Base-by-base conservation (phyloP, 768 basidiomycete species). In the Podaxis mareebaensis region DNA sequence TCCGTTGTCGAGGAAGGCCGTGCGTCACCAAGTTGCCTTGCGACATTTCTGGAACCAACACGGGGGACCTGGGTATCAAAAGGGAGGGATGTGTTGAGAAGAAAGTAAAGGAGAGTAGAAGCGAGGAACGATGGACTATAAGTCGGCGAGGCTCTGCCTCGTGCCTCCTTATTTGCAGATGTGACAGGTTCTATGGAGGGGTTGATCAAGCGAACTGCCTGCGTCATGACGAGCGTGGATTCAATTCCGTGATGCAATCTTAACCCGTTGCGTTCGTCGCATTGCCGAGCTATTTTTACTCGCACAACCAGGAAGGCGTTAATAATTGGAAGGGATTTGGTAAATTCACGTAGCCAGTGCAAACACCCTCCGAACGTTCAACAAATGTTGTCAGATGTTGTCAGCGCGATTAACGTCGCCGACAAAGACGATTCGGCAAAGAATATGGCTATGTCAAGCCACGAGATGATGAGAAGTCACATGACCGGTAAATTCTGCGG, bases 81-180 rank as follows among this genome's bases (percentile, higher is more conserved):
- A 33, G 44, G 17, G 13, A 22, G n/a, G 10, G 30, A 46, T n/a
- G 15, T 46, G 17, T 17, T 44, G 12, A 4, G 13, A 22, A 49
- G 48, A 17, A 24, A 60, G 40, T 20, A 51, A 20, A 26, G 38
- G 33, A 13, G 15, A 39, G 22, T 8, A n/a, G 51, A 26, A 22
- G 44, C 3, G 8, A 12, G 26, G 11, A n/a, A 13, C 6, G 26
- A 33, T 24, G 49, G 13, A 11, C 28, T 44, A 26, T 24, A 51
- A 51, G 22, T 28, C 22, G 11, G 28, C n/a, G 51, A 53, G 59
- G 22, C 26, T 49, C 49, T 26, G 59, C 59, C 49, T 39, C 59
- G 38, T 60, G 59, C 20, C 26, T 6, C 17, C n/a, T 39, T 33
- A 51, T 30, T 60, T 20, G 20, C 20, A 12, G 6, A 8, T 12